These are phyloP conservation scores for Chlamydomonas sp. DNA, from an alignment of 139 green algal genomes.

Conservation along the genomic window DNA sequence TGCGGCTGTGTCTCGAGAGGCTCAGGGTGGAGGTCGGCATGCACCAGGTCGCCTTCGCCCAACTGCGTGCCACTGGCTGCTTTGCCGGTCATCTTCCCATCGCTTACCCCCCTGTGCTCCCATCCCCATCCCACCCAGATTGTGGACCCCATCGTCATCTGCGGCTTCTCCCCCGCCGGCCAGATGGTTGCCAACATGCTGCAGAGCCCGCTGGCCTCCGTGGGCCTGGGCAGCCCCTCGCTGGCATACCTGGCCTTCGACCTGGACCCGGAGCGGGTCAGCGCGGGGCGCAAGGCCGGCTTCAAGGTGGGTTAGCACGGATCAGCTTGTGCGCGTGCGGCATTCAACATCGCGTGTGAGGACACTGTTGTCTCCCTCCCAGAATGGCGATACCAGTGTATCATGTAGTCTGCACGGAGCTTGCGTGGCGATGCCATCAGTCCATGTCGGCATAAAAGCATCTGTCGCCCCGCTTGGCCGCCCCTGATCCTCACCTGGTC, in stretches of 20 bases:
- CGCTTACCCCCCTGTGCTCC: neutral
- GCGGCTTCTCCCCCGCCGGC: slow-evolving; percentile 36
- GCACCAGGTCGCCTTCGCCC: no score
- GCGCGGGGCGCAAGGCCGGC: slow-evolving; percentile 49
- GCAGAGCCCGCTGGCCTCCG: slow-evolving; percentile 63
- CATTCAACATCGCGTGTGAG: no score
- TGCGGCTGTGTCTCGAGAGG: no score
- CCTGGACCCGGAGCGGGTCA: slow-evolving; percentile 71
- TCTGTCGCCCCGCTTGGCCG: no score
- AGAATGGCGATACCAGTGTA: no score
- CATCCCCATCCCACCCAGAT: neutral
- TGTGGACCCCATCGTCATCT: slow-evolving; percentile 17
- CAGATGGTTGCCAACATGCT: slow-evolving; percentile 93
- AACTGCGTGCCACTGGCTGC: no score
- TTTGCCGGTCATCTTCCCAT: neutral
- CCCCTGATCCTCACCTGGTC: no score
- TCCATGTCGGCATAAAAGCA: no score
- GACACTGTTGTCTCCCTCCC: no score
- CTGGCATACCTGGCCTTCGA: slow-evolving; percentile 90
- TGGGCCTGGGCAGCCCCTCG: neutral
- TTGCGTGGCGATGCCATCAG: no score
- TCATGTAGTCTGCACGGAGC: no score
- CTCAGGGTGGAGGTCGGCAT: neutral
- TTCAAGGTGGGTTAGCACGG: slow-evolving; percentile 16
- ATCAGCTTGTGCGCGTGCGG: neutral